phyloP scores from a whole-genome alignment of 2,329 filamentous ascomycete genomes.

The Botryotinia convoluta region DNA sequence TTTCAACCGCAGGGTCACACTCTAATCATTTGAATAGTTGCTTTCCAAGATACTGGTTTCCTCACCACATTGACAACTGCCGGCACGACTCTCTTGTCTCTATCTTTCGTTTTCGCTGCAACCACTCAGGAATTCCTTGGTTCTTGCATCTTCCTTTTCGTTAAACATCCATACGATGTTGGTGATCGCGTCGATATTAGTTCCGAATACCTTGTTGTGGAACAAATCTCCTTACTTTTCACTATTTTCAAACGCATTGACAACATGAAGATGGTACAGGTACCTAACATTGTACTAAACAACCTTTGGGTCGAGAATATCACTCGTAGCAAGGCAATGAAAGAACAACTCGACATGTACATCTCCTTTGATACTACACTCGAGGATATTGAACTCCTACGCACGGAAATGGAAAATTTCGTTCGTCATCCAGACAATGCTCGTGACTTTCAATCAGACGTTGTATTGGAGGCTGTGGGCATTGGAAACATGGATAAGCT shows the following conservation, averaged over 20 bases:
- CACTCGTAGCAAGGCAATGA: conserved; percentile 87
- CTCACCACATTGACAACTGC: conserved; percentile 83
- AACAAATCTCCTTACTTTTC: conserved; percentile 91
- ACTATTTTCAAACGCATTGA: conserved; percentile 85
- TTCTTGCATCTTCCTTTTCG: conserved; percentile 96
- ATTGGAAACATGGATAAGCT: conserved; percentile 88
- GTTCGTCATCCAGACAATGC: conserved; percentile 80
- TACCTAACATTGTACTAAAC: conserved; percentile 91
- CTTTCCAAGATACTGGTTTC: conserved; percentile 85
- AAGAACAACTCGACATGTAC: conserved; percentile 72
- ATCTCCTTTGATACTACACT: conserved; percentile 85
- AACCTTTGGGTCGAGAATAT: conserved; percentile 94
- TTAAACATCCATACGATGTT: conserved; percentile 97
- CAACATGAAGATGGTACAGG: conserved; percentile 71
- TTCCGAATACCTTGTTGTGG: conserved; percentile 71
- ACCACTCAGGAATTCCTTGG: conserved; percentile 95
- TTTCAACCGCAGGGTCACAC: conserved; percentile 14
- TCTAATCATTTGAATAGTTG: conserved; percentile 50
- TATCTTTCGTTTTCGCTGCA: conserved; percentile 94
- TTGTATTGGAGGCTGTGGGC: conserved; percentile 73
- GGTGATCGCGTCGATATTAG: conserved; percentile 87
- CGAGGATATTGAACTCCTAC: conserved; percentile 83
- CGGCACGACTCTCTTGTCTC: conserved; percentile 84
- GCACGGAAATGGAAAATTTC: conserved; percentile 80
- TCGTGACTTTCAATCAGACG: conserved; percentile 85